These are phyloP conservation scores for Lobosporangium transversale DNA, from an alignment of 192 early-diverging fungal genomes.

Conservation along the genomic window DNA sequence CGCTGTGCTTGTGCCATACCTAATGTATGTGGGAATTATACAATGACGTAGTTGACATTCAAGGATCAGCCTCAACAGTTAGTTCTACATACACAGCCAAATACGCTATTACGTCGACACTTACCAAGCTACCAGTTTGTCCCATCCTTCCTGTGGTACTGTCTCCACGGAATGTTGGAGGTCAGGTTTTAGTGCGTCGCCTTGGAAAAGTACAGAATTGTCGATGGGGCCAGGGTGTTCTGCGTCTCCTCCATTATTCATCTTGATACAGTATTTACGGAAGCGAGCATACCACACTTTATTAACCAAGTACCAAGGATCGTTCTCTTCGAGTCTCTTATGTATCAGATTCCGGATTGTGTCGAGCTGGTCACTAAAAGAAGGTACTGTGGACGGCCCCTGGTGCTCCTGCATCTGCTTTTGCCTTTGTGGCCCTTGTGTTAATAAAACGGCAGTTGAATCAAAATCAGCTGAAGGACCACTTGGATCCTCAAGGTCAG, in stretches of 20 bases:
- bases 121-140: conserved; percentile 58
- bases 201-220: conserved; percentile 53
- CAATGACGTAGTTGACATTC: no score
- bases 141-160: conserved; percentile 63
- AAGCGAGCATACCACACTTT: conserved; percentile 57
- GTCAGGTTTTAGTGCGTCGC: conserved; percentile 48
- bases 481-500: conserved; percentile 2
- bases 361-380: conserved; percentile 8
- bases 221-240: conserved; percentile 58
- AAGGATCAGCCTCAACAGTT: no score
- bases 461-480: background rate
- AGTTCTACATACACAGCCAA: no score
- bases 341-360: background rate
- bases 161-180: conserved; percentile 40
- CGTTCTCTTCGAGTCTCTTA: conserved; percentile 14
- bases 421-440: background rate
- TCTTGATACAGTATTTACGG: conserved; percentile 52
- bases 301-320: conserved; percentile 60
- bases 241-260: conserved; percentile 30
- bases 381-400: background rate
- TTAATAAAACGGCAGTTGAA: background rate
- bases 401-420: background rate
- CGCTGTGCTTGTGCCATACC: conserved; percentile 55
- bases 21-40: background rate
- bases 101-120: no score